Conservation (phyloP, 2,329 filamentous ascomycete genomes). For the Ascochyta pisi region DNA sequence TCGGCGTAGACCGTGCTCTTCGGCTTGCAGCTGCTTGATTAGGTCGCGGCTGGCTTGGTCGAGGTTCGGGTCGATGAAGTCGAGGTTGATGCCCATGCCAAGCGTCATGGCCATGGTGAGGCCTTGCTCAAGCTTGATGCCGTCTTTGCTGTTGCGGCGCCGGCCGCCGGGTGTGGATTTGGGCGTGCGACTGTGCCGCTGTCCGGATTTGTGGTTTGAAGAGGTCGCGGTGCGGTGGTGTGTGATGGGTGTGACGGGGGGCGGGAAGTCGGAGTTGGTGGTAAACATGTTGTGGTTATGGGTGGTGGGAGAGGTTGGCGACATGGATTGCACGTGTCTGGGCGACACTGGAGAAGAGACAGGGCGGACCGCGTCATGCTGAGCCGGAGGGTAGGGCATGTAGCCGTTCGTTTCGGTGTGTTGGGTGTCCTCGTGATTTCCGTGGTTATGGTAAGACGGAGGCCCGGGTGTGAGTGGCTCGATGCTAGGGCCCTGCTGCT, state of each 20-base stretch:
- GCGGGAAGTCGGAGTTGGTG: slow-evolving; percentile 31
- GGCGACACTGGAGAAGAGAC: slow-evolving; percentile 34
- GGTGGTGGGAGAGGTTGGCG: slow-evolving; percentile 24
- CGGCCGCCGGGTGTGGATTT: slow-evolving; percentile 37
- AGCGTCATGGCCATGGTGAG: slow-evolving; percentile 24
- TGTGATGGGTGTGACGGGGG: slow-evolving; percentile 21
- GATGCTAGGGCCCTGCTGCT: slow-evolving; percentile 27
- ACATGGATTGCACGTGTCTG: slow-evolving; percentile 18
- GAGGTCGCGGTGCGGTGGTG: slow-evolving; percentile 17
- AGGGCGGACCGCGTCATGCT: slow-evolving; percentile 16
- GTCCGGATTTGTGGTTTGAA: slow-evolving; percentile 29
- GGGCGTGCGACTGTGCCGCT: slow-evolving; percentile 36
- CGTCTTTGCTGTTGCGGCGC: slow-evolving; percentile 32
- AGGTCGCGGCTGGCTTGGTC: slow-evolving; percentile 36
- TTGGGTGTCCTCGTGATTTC: slow-evolving; percentile 15
- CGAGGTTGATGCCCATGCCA: slow-evolving; percentile 27
- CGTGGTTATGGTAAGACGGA: slow-evolving; percentile 10
- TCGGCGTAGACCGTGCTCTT: slow-evolving; percentile 41
- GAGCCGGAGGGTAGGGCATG: slow-evolving; percentile 13
- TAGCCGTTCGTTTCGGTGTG: slow-evolving; percentile 21
- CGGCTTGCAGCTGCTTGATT: slow-evolving; percentile 40
- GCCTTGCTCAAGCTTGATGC: slow-evolving; percentile 36
- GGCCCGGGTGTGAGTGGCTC: slow-evolving; percentile 40
- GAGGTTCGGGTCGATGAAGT: slow-evolving; percentile 34
- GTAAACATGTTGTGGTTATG: slow-evolving; percentile 34